A percentile compares a stretch with the other conserved stretches of the same genome.
Conservation (phyloP, 2,329 filamentous ascomycete genomes). For the Fusarium sp. region DNA sequence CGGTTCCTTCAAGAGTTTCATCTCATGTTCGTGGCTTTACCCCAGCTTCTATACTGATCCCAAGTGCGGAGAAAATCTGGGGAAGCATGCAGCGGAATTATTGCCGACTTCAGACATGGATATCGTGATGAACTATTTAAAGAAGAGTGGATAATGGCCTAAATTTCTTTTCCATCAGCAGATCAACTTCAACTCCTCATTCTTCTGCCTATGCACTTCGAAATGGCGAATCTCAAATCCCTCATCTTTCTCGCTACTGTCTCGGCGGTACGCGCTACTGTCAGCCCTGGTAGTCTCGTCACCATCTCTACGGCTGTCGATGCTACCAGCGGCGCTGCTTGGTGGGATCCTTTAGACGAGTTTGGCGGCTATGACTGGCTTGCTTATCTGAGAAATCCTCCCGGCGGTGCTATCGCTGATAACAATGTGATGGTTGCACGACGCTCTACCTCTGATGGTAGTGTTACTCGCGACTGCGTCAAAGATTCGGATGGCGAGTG, state of each 20-base stretch:
- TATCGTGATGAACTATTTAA: neutral
- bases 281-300: neutral
- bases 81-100: constrained; percentile 8
- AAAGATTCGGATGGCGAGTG: constrained; percentile 33
- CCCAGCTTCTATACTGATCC: neutral
- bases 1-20: neutral
- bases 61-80: constrained; percentile 8
- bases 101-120: neutral
- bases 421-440: constrained; percentile 46
- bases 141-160: neutral
- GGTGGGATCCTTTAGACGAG: constrained; percentile 45
- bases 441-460: constrained; percentile 30
- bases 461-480: constrained; percentile 40
- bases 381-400: constrained; percentile 42
- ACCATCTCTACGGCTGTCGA: constrained; percentile 34
- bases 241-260: neutral
- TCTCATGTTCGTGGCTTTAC: neutral
- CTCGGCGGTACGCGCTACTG: neutral
- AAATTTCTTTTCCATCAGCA: neutral
- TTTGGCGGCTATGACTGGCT: constrained; percentile 41
- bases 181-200: neutral
- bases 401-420: constrained; percentile 31
- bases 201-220: neutral
- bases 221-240: neutral
- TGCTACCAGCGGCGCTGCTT: constrained; percentile 40